These are phyloP conservation scores for Naegleria lovaniensis DNA, from an alignment of 208 protist species.

Conservation along the genomic window DNA sequence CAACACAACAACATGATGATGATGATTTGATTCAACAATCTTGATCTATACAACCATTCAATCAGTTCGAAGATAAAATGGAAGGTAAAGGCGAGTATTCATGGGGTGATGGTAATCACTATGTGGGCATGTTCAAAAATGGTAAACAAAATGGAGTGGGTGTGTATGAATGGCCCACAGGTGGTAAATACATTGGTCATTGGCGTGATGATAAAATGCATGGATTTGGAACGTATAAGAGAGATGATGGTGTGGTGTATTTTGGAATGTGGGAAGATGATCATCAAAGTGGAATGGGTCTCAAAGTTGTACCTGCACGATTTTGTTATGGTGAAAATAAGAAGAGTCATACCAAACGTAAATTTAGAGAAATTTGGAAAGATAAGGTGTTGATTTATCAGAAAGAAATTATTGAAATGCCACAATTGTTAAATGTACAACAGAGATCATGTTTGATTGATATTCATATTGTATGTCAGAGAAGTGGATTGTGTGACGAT, in stretches of 20 bases:
- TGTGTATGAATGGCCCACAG: neutral
- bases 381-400: neutral
- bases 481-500: neutral
- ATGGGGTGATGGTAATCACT: conserved; percentile 13
- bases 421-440: neutral
- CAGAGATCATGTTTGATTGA: neutral
- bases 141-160: conserved; percentile 16
- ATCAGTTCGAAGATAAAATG: neutral
- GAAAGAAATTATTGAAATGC: conserved; percentile 3
- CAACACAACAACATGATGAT: too few species aligned
- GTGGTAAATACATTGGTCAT: conserved; percentile 16
- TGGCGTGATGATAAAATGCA: conserved; percentile 9
- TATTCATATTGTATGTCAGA: neutral
- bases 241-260: conserved; percentile 18
- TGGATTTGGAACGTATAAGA: neutral
- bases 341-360: neutral
- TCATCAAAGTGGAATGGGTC: conserved; percentile 15
- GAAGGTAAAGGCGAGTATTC: conserved; percentile 19
- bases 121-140: neutral
- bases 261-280: conserved; percentile 7
- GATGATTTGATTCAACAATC: too few species aligned
- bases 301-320: neutral
- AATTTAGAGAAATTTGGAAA: conserved; percentile 12
- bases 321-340: neutral
- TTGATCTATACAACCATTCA: too few species aligned